phyloP scores from a whole-genome alignment of 2,329 filamentous ascomycete species.

The Chlorencoelia australis region DNA sequence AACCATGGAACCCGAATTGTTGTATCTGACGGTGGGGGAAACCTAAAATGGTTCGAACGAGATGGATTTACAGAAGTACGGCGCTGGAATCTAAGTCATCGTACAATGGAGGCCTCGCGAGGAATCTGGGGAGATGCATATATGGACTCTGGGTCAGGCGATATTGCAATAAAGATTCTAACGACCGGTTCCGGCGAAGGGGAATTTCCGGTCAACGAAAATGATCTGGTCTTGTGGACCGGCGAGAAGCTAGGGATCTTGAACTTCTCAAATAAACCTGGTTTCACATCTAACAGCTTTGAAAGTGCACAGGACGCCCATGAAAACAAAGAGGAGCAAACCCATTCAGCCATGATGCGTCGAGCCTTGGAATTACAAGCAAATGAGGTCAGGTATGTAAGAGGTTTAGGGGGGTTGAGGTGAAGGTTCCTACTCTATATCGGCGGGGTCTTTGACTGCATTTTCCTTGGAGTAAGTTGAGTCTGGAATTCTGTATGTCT shows the following conservation, averaged over 20 bases:
- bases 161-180: conserved; percentile 72
- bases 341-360: conserved; percentile 64
- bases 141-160: conserved; percentile 42
- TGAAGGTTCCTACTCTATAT: conserved; percentile 1
- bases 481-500: too few species aligned
- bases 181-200: conserved; percentile 32
- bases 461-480: too few species aligned
- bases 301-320: conserved; percentile 38
- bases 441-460: not conserved
- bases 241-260: conserved; percentile 73
- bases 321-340: conserved; percentile 44
- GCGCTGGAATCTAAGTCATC: conserved; percentile 44
- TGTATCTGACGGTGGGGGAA: conserved; percentile 74
- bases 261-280: conserved; percentile 44
- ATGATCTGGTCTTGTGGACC: conserved; percentile 78
- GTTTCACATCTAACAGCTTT: conserved; percentile 42
- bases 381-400: conserved; percentile 67
- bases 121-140: conserved; percentile 37
- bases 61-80: conserved; percentile 60
- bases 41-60: conserved; percentile 83
- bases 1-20: conserved; percentile 76
- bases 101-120: conserved; percentile 35
- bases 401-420: conserved; percentile 53
- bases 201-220: conserved; percentile 36
- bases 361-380: conserved; percentile 54